Percentiles rank a stretch among this genome's conserved stretches.
These are phyloP conservation scores for Moricandia moricandioides DNA, from an alignment of 345 rosid genomes.

Conservation along the genomic window DNA sequence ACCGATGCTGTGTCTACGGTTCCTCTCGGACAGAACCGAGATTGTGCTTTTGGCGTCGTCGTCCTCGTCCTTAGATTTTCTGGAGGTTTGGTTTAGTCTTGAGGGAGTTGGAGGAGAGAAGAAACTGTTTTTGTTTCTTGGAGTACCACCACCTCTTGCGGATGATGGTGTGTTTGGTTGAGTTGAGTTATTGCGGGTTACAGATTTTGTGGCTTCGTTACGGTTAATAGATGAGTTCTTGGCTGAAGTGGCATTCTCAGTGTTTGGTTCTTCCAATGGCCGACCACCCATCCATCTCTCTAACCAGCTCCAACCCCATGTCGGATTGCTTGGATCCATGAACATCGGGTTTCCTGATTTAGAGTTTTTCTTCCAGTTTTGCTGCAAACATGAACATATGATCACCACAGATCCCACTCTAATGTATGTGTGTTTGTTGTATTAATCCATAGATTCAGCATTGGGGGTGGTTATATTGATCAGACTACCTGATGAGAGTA, in stretches of 20 bases:
- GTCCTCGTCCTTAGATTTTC: constrained; percentile 61
- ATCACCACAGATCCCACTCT: background rate
- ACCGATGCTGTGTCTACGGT: constrained; percentile 70
- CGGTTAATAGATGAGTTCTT: constrained; percentile 34
- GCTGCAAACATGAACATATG: constrained; percentile 42
- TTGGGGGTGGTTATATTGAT: background rate
- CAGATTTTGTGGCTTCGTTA: constrained; percentile 37
- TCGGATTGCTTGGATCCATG: constrained; percentile 76
- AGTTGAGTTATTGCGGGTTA: constrained; percentile 59
- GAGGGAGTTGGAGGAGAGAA: constrained; percentile 61
- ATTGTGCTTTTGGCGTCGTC: constrained; percentile 67
- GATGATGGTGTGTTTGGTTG: constrained; percentile 52
- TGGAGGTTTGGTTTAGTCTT: constrained; percentile 45
- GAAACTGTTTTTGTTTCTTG: constrained; percentile 43
- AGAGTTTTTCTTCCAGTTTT: constrained; percentile 73
- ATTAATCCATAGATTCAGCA: background rate
- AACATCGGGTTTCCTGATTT: constrained; percentile 60
- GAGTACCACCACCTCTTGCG: constrained; percentile 47
- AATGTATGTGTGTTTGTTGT: background rate
- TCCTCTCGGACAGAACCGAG: constrained; percentile 55
- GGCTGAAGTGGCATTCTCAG: constrained; percentile 46
- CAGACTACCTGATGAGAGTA: constrained; percentile 76
- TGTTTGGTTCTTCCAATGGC: constrained; percentile 67
- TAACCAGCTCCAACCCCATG: constrained; percentile 99
- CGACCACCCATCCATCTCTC: constrained; percentile 95